Percentiles rank a stretch among this genome's conserved stretches.
Evolutionary conservation across 176 grass and related monocot genomes (phyloP).

Genomic region (Rhynchospora pubera): DNA sequence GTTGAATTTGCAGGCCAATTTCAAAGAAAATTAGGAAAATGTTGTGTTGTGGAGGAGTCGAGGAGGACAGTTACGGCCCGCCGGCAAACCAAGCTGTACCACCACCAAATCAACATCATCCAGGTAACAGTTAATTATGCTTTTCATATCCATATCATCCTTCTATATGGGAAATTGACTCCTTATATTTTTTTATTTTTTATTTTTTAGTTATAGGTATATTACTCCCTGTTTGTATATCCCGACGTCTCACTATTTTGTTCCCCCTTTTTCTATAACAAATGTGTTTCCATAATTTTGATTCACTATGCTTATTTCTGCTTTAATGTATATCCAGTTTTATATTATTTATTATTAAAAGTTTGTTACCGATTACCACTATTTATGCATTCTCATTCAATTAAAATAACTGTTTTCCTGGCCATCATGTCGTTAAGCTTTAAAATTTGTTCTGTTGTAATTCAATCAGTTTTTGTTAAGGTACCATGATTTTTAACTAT

Average conservation of each 20-base stretch:
- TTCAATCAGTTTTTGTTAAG: too few species aligned
- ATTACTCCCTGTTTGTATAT: neutral
- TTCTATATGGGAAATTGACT: neutral
- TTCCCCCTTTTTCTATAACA: too few species aligned
- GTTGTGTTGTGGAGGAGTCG: conserved; percentile 75
- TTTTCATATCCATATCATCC: neutral
- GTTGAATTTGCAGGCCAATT: conserved; percentile 1
- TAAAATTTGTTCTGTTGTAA: too few species aligned
- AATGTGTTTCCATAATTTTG: too few species aligned
- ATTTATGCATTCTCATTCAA: neutral
- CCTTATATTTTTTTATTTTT: neutral
- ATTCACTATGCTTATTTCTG: too few species aligned
- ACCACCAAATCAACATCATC: conserved; percentile 55
- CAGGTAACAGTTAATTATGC: conserved; percentile 27
- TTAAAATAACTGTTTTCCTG: neutral
- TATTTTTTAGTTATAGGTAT: neutral
- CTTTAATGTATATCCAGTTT: neutral
- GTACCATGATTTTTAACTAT: too few species aligned
- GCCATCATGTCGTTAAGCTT: neutral
- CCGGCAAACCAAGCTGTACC: conserved; percentile 63
- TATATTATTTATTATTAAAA: neutral
- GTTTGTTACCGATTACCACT: neutral
- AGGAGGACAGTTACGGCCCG: conserved; percentile 81
- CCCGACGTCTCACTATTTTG: too few species aligned
- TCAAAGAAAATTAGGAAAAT: conserved; percentile 24